These are phyloP conservation scores for Euphorbia tirucalli DNA, from an alignment of 345 rosid genomes.

Conservation along the genomic window DNA sequence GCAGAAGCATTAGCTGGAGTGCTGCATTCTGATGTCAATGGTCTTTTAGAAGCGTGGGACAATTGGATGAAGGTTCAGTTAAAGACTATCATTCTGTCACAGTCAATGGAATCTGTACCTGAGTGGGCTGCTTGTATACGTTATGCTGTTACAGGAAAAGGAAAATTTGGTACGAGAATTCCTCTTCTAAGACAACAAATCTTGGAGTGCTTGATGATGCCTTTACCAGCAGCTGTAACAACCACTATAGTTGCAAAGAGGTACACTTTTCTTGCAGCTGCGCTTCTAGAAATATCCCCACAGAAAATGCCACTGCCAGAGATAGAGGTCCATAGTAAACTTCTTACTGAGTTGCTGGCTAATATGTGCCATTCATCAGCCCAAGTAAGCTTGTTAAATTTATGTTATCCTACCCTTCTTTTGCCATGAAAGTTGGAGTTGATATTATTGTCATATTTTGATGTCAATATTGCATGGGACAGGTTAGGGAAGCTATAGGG, in stretches of 20 bases:
- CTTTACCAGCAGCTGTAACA: conserved; percentile 78
- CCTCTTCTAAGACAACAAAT: conserved; percentile 78
- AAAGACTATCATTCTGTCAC: conserved; percentile 77
- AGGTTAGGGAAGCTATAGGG: conserved; percentile 97
- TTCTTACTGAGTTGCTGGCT: conserved; percentile 71
- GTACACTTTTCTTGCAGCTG: conserved; percentile 90
- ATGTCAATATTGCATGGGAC: conserved; percentile 28
- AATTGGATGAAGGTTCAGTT: conserved; percentile 85
- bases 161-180: conserved; percentile 75
- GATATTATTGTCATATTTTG: conserved; percentile 9
- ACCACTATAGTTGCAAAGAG: conserved; percentile 91
- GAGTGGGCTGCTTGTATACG: conserved; percentile 99
- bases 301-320: conserved; percentile 79
- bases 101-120: conserved; percentile 88
- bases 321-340: conserved; percentile 59
- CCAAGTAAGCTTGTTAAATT: conserved; percentile 58
- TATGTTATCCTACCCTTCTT: background rate
- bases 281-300: conserved; percentile 83
- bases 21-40: conserved; percentile 85
- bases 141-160: conserved; percentile 98
- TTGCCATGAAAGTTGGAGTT: conserved; percentile 2
- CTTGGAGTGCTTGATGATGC: conserved; percentile 72
- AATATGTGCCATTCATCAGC: conserved; percentile 97
- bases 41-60: conserved; percentile 80
- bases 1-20: conserved; percentile 95